Base-by-base conservation (phyloP, 129 eudicot genomes). In the Flaveria brownii region DNA sequence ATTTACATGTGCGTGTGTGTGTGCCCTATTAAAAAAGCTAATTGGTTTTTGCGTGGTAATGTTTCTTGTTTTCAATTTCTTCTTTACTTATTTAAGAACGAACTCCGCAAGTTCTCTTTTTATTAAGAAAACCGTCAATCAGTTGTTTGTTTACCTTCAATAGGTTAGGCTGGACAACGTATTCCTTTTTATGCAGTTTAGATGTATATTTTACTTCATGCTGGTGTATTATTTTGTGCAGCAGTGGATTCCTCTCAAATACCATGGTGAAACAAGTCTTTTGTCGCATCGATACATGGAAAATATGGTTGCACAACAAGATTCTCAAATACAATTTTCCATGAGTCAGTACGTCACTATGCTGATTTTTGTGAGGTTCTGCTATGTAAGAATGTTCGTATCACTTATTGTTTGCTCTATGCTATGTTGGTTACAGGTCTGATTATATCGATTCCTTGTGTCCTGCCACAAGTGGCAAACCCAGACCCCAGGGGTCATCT, bases 241-340 rank as follows among this genome's bases (percentile, higher is more conserved):
- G 96, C 60, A 60, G 23, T 93, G 98, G 98, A 74, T 93, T 77
- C 80, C 89, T 16, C 96, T 93, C 70, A 86, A 78, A 71, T 93
- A 90, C 83, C 93, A 85, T 82, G 84, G 85, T 52, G 84, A 89
- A 47, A 73, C 39, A 68, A 87, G 91, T 81, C 82, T 73, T 9
- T 30, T 69, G 49, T 84, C 98, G 51, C 39, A 51, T 69, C 73
- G 73, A 77, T 86, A 81, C 76, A 49, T 87, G 22, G 75, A 73
- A 61, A 90, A 84, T 18, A 85, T 93, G 98, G 83, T 77, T 75
- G 79, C 76, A 72, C 74, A 68, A 66, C 80, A 82, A 43, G 77
- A 73, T 68, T 78, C 87, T 65, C 71, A 81, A 11, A 72, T 90
- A 47, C 76, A 76, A 17, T 93, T 90, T 77, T 54, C 86, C 52